Evolutionary conservation across 345 rosid species (phyloP).

Genomic region (Geranium brycei): DNA sequence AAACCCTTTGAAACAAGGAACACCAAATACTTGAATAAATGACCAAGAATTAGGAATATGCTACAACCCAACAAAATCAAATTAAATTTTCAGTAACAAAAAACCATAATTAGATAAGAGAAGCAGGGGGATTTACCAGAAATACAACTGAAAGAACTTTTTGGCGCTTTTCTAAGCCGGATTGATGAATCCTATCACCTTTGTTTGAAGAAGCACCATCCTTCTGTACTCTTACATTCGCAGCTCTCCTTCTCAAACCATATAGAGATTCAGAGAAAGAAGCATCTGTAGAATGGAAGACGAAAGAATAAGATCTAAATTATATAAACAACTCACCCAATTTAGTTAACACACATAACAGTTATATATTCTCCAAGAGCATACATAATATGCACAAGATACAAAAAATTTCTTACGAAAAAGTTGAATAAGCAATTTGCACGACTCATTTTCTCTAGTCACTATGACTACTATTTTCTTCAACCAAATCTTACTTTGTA

Average conservation of each 20-base stretch:
- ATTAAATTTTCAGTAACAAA: not conserved
- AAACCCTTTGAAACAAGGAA: no score
- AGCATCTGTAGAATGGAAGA: slow-evolving; percentile 55
- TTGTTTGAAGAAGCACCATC: slow-evolving; percentile 27
- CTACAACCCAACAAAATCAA: not conserved
- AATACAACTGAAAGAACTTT: slow-evolving; percentile 79
- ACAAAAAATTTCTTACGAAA: no score
- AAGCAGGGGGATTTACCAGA: slow-evolving; percentile 39
- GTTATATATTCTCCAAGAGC: not conserved
- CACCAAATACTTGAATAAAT: no score
- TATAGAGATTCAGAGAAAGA: slow-evolving; percentile 90
- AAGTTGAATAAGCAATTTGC: not conserved
- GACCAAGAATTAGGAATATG: no score
- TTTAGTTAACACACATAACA: not conserved
- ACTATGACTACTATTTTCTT: not conserved
- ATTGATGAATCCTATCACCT: slow-evolving; percentile 42
- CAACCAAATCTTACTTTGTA: not conserved
- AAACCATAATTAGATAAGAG: slow-evolving; percentile 5
- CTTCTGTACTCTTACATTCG: slow-evolving; percentile 38
- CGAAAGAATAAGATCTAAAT: slow-evolving; percentile 2
- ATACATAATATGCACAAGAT: not conserved
- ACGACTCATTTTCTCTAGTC: not conserved
- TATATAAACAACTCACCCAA: not conserved
- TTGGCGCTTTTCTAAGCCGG: slow-evolving; percentile 70
- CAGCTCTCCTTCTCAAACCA: slow-evolving; percentile 87